These are phyloP conservation scores for Agrocybe praecox DNA, from an alignment of 768 basidiomycete species.

Conservation along the genomic window DNA sequence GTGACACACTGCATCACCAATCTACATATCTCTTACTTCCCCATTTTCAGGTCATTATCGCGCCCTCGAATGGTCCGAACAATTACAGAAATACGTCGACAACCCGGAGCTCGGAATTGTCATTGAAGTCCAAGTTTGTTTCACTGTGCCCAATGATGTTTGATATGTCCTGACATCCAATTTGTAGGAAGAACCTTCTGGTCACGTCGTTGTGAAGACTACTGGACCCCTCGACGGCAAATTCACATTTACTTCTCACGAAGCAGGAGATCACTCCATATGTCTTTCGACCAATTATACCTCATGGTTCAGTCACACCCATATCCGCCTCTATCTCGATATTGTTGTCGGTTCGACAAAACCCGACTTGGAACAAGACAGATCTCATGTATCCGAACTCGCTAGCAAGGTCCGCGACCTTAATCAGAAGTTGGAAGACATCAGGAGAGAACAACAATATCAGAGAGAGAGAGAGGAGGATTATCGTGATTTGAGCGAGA, in stretches of 20 bases:
- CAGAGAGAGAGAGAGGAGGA: conserved; percentile 94
- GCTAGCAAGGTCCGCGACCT: conserved; percentile 87
- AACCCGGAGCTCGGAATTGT: conserved; percentile 85
- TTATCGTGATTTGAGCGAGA: conserved; percentile 87
- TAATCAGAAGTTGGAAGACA: conserved; percentile 91
- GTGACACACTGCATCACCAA: conserved; percentile 12
- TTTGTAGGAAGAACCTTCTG: conserved; percentile 80
- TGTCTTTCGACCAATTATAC: conserved; percentile 94
- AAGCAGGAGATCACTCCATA: conserved; percentile 95
- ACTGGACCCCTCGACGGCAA: conserved; percentile 88
- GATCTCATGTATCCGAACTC: conserved; percentile 81
- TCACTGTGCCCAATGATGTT: not conserved
- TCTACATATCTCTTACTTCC: not conserved
- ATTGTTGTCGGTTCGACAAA: conserved; percentile 89
- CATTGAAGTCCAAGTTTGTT: conserved; percentile 82
- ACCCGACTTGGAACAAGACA: conserved; percentile 85
- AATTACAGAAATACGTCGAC: conserved; percentile 61
- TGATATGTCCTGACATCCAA: conserved; percentile 28
- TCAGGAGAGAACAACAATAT: conserved; percentile 95
- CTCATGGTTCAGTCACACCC: conserved; percentile 83
- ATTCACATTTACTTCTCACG: conserved; percentile 98
- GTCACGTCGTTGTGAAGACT: conserved; percentile 83
- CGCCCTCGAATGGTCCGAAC: conserved; percentile 90
- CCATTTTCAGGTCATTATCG: conserved; percentile 84
- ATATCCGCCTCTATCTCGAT: conserved; percentile 94